phyloP scores from a whole-genome alignment of 2,329 filamentous ascomycete genomes.

The Trichoderma sp. region DNA sequence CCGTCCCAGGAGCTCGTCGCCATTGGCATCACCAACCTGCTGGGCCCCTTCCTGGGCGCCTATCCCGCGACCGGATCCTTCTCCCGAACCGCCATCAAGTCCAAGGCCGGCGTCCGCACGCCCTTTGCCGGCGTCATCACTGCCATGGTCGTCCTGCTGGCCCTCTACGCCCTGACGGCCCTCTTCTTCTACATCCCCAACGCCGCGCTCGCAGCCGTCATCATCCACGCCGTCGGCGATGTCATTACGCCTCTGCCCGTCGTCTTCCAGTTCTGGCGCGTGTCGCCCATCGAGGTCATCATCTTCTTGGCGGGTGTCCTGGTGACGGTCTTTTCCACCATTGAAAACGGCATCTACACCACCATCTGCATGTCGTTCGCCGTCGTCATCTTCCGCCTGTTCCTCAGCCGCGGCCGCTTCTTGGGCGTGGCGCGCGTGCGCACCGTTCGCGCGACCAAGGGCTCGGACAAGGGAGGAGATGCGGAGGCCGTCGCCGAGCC shows the following conservation, averaged over 20 bases:
- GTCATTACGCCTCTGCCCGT: conserved; percentile 81
- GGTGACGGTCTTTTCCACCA: conserved; percentile 77
- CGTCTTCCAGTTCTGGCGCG: conserved; percentile 85
- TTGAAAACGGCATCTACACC: conserved; percentile 85
- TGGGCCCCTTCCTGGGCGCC: conserved; percentile 76
- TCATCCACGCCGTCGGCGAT: conserved; percentile 88
- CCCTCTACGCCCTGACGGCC: conserved; percentile 78
- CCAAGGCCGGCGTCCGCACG: conserved; percentile 88
- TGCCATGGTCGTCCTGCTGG: conserved; percentile 76
- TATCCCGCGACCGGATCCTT: conserved; percentile 91
- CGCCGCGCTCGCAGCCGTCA: conserved; percentile 75
- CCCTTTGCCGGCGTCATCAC: conserved; percentile 86
- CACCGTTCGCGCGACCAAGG: conserved; percentile 68
- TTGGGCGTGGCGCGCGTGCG: conserved; percentile 80
- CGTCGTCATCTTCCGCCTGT: conserved; percentile 73
- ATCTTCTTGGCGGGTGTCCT: conserved; percentile 87
- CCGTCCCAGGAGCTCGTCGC: conserved; percentile 79
- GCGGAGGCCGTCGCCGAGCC: conserved; percentile 45
- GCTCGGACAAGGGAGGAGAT: conserved; percentile 39
- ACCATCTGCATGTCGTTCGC: conserved; percentile 72
- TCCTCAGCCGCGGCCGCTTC: conserved; percentile 77
- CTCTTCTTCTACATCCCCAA: conserved; percentile 90
- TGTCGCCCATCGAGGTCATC: conserved; percentile 77
- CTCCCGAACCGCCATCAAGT: conserved; percentile 88
- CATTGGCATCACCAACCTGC: conserved; percentile 73